phyloP scores from a whole-genome alignment of 2,329 filamentous ascomycete species.

The Microsporum ferrugineum region DNA sequence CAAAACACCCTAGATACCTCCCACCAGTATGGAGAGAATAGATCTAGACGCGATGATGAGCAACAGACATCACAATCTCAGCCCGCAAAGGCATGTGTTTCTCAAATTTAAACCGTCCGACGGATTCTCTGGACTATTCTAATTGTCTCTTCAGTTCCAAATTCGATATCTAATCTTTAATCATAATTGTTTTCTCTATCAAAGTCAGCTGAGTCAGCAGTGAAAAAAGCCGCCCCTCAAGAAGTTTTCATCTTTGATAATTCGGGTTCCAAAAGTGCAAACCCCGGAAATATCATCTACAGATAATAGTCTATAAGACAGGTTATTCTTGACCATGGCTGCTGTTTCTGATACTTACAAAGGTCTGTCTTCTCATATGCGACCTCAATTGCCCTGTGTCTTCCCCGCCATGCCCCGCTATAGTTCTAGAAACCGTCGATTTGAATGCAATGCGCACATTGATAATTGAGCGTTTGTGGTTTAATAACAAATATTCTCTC shows the following conservation, averaged over 20 bases:
- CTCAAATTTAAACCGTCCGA: not conserved
- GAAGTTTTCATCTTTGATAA: not conserved
- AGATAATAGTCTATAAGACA: not conserved
- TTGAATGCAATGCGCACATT: not conserved
- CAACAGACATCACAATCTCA: not conserved
- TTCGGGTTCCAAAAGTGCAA: not conserved
- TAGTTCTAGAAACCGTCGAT: not conserved
- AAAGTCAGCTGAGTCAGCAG: not conserved
- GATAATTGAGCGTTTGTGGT: not conserved
- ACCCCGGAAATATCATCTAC: not conserved
- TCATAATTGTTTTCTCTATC: not conserved
- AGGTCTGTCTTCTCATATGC: slow-evolving; percentile 1
- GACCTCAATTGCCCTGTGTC: not conserved
- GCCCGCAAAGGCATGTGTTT: not conserved
- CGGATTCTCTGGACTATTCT: not conserved
- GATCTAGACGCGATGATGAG: not conserved
- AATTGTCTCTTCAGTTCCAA: not conserved
- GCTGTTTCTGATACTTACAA: slow-evolving; percentile 9
- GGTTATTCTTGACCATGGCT: not conserved
- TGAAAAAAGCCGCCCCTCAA: not conserved
- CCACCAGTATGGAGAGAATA: no score
- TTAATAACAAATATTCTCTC: not conserved
- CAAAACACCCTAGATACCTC: not conserved
- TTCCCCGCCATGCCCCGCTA: not conserved
- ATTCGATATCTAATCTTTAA: not conserved